phyloP scores from a whole-genome alignment of 257 asterid species.

The Nemophila menziesii region DNA sequence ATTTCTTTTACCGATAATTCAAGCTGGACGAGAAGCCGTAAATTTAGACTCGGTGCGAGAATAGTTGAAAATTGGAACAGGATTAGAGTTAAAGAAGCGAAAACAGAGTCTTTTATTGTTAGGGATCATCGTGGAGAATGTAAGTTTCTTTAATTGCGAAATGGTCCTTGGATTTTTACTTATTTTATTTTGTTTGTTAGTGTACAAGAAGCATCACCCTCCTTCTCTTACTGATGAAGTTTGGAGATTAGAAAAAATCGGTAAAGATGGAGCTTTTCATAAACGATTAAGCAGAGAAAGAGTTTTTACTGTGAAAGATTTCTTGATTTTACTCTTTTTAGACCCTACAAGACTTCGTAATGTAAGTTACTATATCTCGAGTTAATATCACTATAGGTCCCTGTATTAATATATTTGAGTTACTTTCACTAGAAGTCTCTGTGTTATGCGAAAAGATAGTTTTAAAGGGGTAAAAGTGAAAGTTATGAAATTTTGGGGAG shows the following conservation, averaged over 20 bases:
- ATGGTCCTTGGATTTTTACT: no score
- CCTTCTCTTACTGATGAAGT: conserved; percentile 80
- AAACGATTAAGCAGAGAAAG: conserved; percentile 63
- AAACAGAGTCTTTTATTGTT: conserved; percentile 72
- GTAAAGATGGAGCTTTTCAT: conserved; percentile 91
- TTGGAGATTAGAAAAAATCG: conserved; percentile 86
- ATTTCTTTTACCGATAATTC: conserved; percentile 76
- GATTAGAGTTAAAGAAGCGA: conserved; percentile 58
- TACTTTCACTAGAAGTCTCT: no score
- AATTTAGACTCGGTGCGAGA: conserved; percentile 75
- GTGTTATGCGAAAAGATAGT: no score
- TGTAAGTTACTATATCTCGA: no score
- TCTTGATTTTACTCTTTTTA: conserved; percentile 40
- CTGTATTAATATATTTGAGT: no score
- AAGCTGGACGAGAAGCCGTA: conserved; percentile 97
- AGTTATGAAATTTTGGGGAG: no score
- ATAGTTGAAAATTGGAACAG: conserved; percentile 40
- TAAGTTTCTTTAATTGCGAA: no score
- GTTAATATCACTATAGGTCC: no score
- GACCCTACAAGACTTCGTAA: conserved; percentile 63
- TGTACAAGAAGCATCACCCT: conserved; percentile 94
- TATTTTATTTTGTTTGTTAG: conserved; percentile 13
- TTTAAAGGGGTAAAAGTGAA: no score
- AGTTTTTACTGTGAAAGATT: conserved; percentile 62
- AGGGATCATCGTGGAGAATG: conserved; percentile 95